Conservation (phyloP, 2,329 filamentous ascomycete species). For the Pseudogymnoascus sp. region DNA sequence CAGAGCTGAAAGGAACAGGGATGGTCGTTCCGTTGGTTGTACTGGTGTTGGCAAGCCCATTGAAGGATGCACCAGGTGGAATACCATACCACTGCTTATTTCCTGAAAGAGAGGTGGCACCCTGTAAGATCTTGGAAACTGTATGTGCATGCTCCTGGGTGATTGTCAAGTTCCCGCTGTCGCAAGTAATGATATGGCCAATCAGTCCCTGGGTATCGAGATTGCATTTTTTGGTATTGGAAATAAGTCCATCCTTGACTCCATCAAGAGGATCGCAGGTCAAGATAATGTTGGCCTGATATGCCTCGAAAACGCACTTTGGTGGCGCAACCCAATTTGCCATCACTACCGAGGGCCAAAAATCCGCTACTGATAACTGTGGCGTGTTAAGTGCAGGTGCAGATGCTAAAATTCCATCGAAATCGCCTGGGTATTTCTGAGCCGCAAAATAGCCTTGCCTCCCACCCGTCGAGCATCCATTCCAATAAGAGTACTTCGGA, state of each 20-base stretch:
- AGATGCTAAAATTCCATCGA: background rate
- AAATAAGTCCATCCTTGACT: background rate
- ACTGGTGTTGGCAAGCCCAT: background rate
- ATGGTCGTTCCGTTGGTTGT: background rate
- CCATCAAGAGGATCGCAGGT: background rate
- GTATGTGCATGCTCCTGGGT: background rate
- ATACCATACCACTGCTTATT: background rate
- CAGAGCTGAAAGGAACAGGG: background rate
- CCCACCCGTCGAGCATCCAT: conserved; percentile 8
- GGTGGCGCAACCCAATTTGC: background rate
- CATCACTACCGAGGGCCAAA: conserved; percentile 5
- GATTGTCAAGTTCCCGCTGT: background rate
- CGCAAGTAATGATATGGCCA: background rate
- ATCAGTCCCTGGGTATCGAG: background rate
- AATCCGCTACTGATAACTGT: background rate
- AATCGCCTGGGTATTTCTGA: background rate
- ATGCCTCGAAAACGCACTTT: background rate
- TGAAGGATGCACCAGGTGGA: background rate
- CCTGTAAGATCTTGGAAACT: background rate
- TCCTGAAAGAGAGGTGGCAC: background rate
- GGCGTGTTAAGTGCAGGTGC: background rate
- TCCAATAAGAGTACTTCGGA: background rate
- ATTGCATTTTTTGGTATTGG: background rate
- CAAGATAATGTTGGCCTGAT: background rate
- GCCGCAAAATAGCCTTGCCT: background rate